phyloP scores from a whole-genome alignment of 345 rosid genomes.

The Limnanthes douglasii region DNA sequence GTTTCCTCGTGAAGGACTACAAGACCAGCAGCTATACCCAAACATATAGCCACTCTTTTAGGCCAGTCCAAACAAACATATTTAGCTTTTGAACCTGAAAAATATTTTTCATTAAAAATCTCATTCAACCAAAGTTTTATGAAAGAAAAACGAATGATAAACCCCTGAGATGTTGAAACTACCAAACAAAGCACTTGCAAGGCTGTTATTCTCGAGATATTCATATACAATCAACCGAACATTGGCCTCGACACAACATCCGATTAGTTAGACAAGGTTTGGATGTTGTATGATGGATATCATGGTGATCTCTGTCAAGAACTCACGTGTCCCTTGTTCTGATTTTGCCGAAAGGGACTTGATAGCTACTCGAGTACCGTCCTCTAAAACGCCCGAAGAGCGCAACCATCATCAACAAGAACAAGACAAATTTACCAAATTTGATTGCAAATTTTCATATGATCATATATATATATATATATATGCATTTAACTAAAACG shows the following conservation, averaged over 20 bases:
- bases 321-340: slow-evolving; percentile 41
- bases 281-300: slow-evolving; percentile 44
- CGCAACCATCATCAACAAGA: too few relatives aligned
- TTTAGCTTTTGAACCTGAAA: slow-evolving; percentile 42
- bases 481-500: too few relatives aligned
- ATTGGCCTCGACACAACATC: slow-evolving; percentile 43
- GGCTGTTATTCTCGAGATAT: slow-evolving; percentile 60
- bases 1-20: slow-evolving; percentile 59
- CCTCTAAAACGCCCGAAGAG: slow-evolving; percentile 49
- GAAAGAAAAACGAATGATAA: neutral
- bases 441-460: too few relatives aligned
- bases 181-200: slow-evolving; percentile 46
- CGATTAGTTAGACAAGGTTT: slow-evolving; percentile 54
- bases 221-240: slow-evolving; percentile 46
- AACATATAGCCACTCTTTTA: slow-evolving; percentile 37
- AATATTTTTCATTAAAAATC: neutral
- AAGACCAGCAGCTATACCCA: slow-evolving; percentile 53
- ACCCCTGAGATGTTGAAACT: too few relatives aligned
- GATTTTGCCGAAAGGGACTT: slow-evolving; percentile 51
- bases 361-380: slow-evolving; percentile 38
- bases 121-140: slow-evolving; percentile 1
- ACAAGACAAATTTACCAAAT: too few relatives aligned
- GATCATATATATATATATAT: too few relatives aligned
- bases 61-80: slow-evolving; percentile 39
- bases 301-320: slow-evolving; percentile 42